Evolutionary conservation across 371 early-diverging fungal genomes (phyloP), one percentile per base, ranked within the genome.

Genomic region (Rhizoclosmatium hyalinum): DNA sequence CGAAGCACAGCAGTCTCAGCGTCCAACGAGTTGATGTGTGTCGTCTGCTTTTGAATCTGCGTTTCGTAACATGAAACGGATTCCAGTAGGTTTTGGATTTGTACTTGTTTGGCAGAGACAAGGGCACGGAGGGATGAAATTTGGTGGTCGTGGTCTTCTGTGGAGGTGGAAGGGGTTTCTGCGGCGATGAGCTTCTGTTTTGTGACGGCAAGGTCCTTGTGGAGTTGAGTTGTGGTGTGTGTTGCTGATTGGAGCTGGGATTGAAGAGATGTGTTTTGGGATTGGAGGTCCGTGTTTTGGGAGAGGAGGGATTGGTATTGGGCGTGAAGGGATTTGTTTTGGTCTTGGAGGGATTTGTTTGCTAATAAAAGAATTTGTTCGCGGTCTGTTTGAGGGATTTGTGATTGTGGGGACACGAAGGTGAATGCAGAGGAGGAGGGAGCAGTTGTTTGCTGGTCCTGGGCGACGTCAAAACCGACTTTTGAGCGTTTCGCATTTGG

Each of bases 311-410:
- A 21, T n/a, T 17, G 21, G 19, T 57, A 32, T 6, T 6, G 8
- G 6, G 19, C 6, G 5, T 54, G 32, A 8, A 56, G 42, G 6
- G 19, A n/a, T 45, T 54, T 32, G 19, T 56, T 41, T 69, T 69
- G 69, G 43, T 69, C 69, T 45, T 69, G 57, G 0, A 69, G 45
- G 19, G 69, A 6, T 32, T 58, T 55, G 42, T 69, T 69, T 2
- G 57, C 69, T 8, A 69, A 42, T 5, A 21, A 17, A n/a, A 69
- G 69, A 5, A 69, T 55, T 41, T 24, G 53, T 12, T n/a, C 57
- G 57, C 57, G 69, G 64, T 17, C 12, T 45, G 64, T 17, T 58
- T 50, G 50, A 50, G 6, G 61, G 43, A 19, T n/a, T 43, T 14
- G 5, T 41, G 46, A 14, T 45, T 43, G 21, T 64, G 64, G 17